Conservation (phyloP, 345 rosid species). For the Leavenworthia alabamica region DNA sequence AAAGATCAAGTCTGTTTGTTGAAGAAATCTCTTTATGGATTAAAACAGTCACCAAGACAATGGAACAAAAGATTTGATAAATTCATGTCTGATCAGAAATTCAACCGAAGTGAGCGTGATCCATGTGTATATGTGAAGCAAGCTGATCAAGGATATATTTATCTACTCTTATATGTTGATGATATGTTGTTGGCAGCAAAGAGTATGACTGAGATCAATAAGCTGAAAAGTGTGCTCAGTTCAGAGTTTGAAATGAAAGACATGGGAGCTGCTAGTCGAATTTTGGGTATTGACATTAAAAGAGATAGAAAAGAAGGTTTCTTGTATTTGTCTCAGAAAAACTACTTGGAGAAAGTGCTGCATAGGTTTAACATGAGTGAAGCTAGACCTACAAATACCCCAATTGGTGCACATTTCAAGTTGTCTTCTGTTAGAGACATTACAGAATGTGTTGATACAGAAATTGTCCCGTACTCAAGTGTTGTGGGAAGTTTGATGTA, state of each 20-base stretch:
- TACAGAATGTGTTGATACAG: background rate
- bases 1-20: too few relatives aligned
- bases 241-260: background rate
- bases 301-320: accelerated
- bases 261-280: background rate
- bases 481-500: background rate
- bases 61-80: too few relatives aligned
- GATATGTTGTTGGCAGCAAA: background rate
- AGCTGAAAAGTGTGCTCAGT: accelerated
- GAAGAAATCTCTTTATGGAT: too few relatives aligned
- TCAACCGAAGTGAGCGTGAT: too few relatives aligned
- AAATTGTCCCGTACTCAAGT: background rate
- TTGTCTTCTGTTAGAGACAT: accelerated
- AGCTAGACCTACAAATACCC: accelerated
- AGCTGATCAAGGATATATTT: too few relatives aligned
- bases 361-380: accelerated
- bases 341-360: accelerated
- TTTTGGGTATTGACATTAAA: background rate
- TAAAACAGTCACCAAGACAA: too few relatives aligned
- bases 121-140: too few relatives aligned
- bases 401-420: background rate
- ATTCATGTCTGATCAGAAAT: too few relatives aligned
- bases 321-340: background rate
- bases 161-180: background rate
- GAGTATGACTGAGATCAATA: accelerated